These are phyloP conservation scores for Colletotrichum trifolii DNA, from an alignment of 2,329 filamentous ascomycete species.

Conservation along the genomic window DNA sequence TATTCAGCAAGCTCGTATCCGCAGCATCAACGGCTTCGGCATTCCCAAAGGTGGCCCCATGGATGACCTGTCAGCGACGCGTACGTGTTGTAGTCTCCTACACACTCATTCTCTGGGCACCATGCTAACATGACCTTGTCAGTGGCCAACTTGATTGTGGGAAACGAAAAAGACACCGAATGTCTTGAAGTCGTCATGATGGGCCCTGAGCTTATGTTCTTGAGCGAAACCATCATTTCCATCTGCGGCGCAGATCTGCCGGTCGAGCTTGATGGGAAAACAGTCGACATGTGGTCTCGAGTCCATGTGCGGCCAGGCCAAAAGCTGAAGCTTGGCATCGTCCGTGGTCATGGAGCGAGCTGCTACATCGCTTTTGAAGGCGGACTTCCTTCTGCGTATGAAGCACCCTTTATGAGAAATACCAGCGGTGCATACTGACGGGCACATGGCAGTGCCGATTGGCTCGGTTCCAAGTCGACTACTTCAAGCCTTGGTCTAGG, in stretches of 20 bases:
- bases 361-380: constrained; percentile 66
- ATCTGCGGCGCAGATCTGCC: constrained; percentile 6
- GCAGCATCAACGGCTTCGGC: constrained; percentile 66
- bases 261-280: neutral
- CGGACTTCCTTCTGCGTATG: constrained; percentile 49
- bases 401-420: neutral
- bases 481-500: constrained; percentile 67
- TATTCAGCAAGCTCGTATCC: constrained; percentile 68
- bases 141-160: constrained; percentile 67
- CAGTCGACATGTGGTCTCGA: constrained; percentile 8
- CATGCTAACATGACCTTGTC: constrained; percentile 39
- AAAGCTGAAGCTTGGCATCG: constrained; percentile 52
- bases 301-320: constrained; percentile 1
- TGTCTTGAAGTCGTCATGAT: constrained; percentile 56
- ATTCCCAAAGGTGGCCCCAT: constrained; percentile 71
- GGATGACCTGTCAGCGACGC: constrained; percentile 66
- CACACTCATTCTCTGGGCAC: no score
- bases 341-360: constrained; percentile 62
- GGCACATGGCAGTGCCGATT: constrained; percentile 50
- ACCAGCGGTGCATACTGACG: neutral
- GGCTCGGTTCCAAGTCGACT: constrained; percentile 70
- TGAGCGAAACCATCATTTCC: neutral
- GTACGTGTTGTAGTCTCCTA: constrained; percentile 18
- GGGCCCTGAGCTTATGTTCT: constrained; percentile 11
- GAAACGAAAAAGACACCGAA: constrained; percentile 63